phyloP scores from a whole-genome alignment of 176 grass and related monocot genomes.

The Thalia dealbata region DNA sequence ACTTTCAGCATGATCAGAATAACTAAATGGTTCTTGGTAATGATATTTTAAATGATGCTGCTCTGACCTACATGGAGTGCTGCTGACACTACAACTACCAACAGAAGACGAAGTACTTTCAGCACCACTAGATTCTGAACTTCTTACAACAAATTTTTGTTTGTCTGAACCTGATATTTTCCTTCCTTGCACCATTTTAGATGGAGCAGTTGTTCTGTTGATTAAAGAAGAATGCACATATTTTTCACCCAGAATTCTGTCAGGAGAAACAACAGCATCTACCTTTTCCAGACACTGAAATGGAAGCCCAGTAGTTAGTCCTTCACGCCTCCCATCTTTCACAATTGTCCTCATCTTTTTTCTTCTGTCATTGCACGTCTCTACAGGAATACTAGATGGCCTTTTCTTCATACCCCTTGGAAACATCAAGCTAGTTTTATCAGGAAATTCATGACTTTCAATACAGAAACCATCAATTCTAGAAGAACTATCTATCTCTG shows the following conservation, averaged over 20 bases:
- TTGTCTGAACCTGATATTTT: neutral
- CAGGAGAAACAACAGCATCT: slow-evolving; percentile 50
- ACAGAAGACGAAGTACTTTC: slow-evolving; percentile 58
- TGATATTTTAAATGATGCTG: neutral
- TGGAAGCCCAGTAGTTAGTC: slow-evolving; percentile 23
- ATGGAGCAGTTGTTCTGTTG: slow-evolving; percentile 30
- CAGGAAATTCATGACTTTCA: neutral
- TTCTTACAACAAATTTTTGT: neutral
- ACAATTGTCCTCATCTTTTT: slow-evolving; percentile 33
- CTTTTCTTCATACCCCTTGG: slow-evolving; percentile 43
- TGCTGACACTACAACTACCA: slow-evolving; percentile 68
- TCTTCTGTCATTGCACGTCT: slow-evolving; percentile 20
- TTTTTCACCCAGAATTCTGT: slow-evolving; percentile 32
- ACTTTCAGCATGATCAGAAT: slow-evolving; percentile 42
- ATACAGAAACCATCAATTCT: neutral
- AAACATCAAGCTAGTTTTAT: neutral
- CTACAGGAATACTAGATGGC: slow-evolving; percentile 21
- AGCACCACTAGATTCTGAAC: slow-evolving; percentile 32
- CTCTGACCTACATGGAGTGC: slow-evolving; percentile 27
- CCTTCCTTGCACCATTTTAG: slow-evolving; percentile 14
- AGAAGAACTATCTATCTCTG: neutral
- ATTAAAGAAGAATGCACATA: slow-evolving; percentile 38
- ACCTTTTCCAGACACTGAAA: slow-evolving; percentile 51
- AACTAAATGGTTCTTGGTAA: slow-evolving; percentile 26
- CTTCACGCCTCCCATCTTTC: slow-evolving; percentile 2